Conservation (phyloP, 163 green algal genomes). For the Scenedesmus sp. region DNA sequence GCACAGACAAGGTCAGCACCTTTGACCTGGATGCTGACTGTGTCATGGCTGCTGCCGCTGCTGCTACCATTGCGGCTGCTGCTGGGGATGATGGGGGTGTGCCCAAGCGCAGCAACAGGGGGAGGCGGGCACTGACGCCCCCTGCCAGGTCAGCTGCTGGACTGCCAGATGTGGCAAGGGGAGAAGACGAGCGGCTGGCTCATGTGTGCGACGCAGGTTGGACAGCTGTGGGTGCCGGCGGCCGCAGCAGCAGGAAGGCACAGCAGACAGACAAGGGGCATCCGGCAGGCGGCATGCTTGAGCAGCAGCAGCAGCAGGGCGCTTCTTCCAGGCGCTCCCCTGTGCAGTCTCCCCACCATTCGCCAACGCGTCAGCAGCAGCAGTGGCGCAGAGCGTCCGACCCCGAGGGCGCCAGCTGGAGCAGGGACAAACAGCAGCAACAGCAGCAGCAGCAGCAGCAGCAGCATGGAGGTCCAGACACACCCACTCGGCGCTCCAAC, state of each 20-base stretch:
- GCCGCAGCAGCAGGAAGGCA: background rate
- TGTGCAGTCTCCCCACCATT: background rate
- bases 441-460: background rate
- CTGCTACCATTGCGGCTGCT: constrained; percentile 10
- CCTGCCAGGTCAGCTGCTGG: background rate
- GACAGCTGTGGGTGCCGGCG: background rate
- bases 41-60: background rate
- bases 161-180: background rate
- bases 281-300: background rate
- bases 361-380: background rate
- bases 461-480: background rate
- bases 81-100: background rate
- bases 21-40: background rate
- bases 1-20: background rate
- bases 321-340: background rate
- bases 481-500: background rate
- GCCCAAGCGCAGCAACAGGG: background rate
- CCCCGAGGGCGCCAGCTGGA: background rate
- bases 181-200: background rate
- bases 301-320: constrained; percentile 23
- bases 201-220: background rate
- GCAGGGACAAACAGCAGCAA: background rate
- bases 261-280: background rate
- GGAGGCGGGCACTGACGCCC: background rate
- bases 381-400: too few relatives aligned